Evolutionary conservation across 2,329 filamentous ascomycete genomes (phyloP), one percentile per base, ranked within the genome.

Genomic region (Pestalotiopsis sp.): DNA sequence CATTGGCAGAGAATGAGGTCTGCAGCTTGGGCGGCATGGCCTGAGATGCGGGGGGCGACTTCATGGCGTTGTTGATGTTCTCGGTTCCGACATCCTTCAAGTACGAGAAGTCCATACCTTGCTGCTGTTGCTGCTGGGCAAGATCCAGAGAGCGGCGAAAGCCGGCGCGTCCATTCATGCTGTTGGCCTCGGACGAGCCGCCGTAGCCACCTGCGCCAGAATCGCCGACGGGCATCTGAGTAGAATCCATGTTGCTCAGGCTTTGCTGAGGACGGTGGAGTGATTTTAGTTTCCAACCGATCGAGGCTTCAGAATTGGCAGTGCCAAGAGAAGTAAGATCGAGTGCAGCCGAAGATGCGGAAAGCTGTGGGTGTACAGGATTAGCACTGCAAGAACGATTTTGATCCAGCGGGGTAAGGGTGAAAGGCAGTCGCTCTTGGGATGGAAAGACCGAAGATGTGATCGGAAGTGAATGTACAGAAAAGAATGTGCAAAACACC

Each of bases 1-100:
- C 95, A 79, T 92, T 96, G 66, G 93, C 90, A 11, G 96, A 98
- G 82, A 93, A 98, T 0, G 95, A 98, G 59, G 92, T 91, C 80
- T 95, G 93, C 68, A 97, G 81, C 83, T 93, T 94, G 38, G 91
- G 90, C 45, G 92, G 88, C 78, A 92, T 87, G 69, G 80, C 80
- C 69, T 87, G 84, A 68, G 78, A 87, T 31, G 81, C 79, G 17
- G 87, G 80, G 2, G 88, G 82, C 36, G 85, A 80, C 70, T 85
- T 82, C 63, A 81, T 76, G 52, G 74, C 74, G 55, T 76, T 36
- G 31, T 36, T 76, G 31, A 79, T 70, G 12, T 76, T 72, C 62
- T 86, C 85, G 20, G 79, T 73, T 3, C 79, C 73, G 71, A 75
- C 81, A 59, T 88, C 86, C 55, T 74, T 73, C 70, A 84, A 83